Conservation (phyloP, 169 alveolate genomes). For the Eimeria falciformis region DNA sequence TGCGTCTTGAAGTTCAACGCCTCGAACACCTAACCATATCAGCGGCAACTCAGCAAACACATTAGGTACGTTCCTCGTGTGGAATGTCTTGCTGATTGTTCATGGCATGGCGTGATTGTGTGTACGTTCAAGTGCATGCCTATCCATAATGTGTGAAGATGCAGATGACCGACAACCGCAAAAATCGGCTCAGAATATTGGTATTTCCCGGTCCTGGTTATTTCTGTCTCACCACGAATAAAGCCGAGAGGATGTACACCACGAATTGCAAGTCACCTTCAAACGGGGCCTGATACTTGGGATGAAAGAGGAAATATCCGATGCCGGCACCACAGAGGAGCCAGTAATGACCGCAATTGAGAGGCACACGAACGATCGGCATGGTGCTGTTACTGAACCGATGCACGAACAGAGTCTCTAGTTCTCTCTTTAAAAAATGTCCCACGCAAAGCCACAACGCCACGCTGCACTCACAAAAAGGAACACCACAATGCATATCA, state of each 20-base stretch:
- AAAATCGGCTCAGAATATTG: too few species aligned
- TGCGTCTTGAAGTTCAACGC: conserved; percentile 96
- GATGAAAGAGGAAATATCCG: conserved; percentile 96
- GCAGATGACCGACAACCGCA: too few species aligned
- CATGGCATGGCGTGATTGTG: not conserved
- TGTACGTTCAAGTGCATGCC: not conserved
- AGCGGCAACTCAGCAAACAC: too few species aligned
- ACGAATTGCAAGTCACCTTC: conserved; percentile 77
- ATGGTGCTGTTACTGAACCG: conserved; percentile 97
- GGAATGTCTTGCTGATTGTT: not conserved
- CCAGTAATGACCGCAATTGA: conserved; percentile 98
- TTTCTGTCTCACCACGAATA: conserved; percentile 83
- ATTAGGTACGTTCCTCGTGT: not conserved
- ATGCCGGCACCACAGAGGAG: conserved; percentile 91
- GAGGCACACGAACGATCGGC: conserved; percentile 96
- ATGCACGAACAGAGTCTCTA: conserved; percentile 98
- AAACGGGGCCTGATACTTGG: conserved; percentile 90
- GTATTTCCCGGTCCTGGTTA: too few species aligned
- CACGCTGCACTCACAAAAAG: conserved; percentile 77
- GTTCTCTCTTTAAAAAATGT: conserved; percentile 97
- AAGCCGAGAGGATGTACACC: conserved; percentile 80
- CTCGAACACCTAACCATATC: conserved; percentile 92
- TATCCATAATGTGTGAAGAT: conserved; percentile 35
- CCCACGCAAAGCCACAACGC: conserved; percentile 92
- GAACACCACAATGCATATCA: not conserved